Percentiles rank a stretch among this genome's conserved stretches.
phyloP scores from a whole-genome alignment of 2,329 filamentous ascomycete species.

The Trichophyton mentagrophytes region DNA sequence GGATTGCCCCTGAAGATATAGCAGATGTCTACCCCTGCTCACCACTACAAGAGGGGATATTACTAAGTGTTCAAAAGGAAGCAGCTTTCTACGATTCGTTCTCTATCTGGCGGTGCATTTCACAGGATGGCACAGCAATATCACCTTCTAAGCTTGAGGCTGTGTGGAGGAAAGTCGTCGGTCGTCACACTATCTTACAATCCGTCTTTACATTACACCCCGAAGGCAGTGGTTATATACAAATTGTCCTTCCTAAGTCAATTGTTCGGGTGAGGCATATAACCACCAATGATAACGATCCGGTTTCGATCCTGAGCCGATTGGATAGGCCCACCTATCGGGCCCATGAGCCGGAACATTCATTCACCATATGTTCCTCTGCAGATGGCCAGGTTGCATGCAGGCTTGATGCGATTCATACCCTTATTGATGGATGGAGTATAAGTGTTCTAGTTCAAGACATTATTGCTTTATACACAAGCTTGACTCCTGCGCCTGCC shows the following conservation, averaged over 20 bases:
- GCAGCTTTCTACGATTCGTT: slow-evolving; percentile 5
- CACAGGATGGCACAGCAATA: background rate
- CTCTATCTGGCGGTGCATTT: slow-evolving; percentile 4
- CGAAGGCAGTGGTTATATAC: background rate
- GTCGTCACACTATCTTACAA: slow-evolving; percentile 23
- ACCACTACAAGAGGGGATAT: slow-evolving; percentile 16
- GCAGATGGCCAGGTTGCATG: slow-evolving; percentile 20
- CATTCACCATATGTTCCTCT: slow-evolving; percentile 25
- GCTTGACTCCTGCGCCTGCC: slow-evolving; percentile 18
- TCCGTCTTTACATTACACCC: slow-evolving; percentile 16
- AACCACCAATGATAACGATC: background rate
- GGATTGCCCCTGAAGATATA: slow-evolving; percentile 19
- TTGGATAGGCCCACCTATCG: background rate
- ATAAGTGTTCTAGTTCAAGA: slow-evolving; percentile 31
- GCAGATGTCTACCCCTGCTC: slow-evolving; percentile 25
- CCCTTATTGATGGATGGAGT: slow-evolving; percentile 34
- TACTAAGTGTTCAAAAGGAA: slow-evolving; percentile 19
- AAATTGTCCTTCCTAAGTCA: background rate
- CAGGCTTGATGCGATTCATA: slow-evolving; percentile 33
- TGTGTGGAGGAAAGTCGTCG: slow-evolving; percentile 8
- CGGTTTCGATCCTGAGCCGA: background rate
- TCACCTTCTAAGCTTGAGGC: background rate
- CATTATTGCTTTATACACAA: slow-evolving; percentile 26
- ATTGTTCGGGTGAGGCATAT: background rate
- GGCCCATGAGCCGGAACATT: slow-evolving; percentile 15